A percentile compares a stretch with the other conserved stretches of the same genome.
Evolutionary conservation across 208 protist species (phyloP).

Genomic region (Wallacemonas sp.): DNA sequence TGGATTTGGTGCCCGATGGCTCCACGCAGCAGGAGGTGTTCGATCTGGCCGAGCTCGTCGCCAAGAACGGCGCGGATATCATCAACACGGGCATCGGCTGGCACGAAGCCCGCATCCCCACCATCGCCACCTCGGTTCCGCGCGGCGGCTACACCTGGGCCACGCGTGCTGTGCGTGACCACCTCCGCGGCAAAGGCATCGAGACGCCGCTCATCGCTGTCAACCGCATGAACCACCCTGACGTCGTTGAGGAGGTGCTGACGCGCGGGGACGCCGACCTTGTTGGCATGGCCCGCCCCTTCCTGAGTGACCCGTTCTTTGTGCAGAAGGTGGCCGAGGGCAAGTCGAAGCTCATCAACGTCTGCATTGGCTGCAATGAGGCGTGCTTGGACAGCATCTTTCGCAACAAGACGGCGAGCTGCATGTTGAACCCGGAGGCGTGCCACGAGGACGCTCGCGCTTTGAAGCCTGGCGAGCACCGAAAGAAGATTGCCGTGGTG

Average conservation of each 20-base stretch:
- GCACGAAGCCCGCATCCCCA: conserved; percentile 90
- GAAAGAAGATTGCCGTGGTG: conserved; percentile 70
- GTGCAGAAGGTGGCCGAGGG: conserved; percentile 60
- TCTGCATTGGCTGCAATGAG: conserved; percentile 91
- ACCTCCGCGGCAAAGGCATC: conserved; percentile 47
- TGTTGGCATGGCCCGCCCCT: conserved; percentile 79
- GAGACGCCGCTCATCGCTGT: conserved; percentile 67
- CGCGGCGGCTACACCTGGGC: conserved; percentile 73
- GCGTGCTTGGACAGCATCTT: conserved; percentile 89
- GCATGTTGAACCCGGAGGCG: conserved; percentile 83
- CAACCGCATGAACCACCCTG: conserved; percentile 83
- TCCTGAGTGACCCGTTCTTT: conserved; percentile 77
- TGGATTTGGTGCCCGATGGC: conserved; percentile 83
- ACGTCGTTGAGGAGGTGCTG: conserved; percentile 59
- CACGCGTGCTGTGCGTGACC: conserved; percentile 39
- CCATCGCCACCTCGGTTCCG: conserved; percentile 84
- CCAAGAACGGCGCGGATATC: conserved; percentile 65
- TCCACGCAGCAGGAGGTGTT: conserved; percentile 71
- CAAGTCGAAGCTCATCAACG: conserved; percentile 74
- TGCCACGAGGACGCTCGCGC: conserved; percentile 58
- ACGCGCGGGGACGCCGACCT: conserved; percentile 66
- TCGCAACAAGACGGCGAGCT: conserved; percentile 36
- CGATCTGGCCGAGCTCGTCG: conserved; percentile 60
- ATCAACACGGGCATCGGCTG: conserved; percentile 92
- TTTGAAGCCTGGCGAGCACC: conserved; percentile 19